Conservation (phyloP, 1,284 basidiomycete species). For the Trametes polyzona region DNA sequence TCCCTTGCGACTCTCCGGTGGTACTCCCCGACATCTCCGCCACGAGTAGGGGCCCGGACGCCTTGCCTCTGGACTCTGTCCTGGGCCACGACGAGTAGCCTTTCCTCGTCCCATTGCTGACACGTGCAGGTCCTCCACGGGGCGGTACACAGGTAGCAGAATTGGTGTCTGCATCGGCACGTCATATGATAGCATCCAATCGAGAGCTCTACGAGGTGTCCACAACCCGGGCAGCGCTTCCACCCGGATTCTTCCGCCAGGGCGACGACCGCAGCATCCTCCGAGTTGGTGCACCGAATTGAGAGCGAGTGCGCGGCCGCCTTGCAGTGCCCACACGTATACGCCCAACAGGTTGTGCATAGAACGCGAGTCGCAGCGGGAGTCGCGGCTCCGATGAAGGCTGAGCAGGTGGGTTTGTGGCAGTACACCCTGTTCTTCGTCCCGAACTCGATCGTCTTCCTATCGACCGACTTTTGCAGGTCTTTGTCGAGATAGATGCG, state of each 20-base stretch:
- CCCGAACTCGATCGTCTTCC: constrained; percentile 41
- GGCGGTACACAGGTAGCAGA: constrained; percentile 52
- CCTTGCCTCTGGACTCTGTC: constrained; percentile 36
- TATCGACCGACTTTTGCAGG: constrained; percentile 32
- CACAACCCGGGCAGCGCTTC: constrained; percentile 48
- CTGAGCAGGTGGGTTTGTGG: constrained; percentile 46
- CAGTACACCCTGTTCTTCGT: constrained; percentile 48
- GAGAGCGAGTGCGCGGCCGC: constrained; percentile 38
- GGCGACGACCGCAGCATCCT: constrained; percentile 44
- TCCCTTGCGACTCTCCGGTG: constrained; percentile 37
- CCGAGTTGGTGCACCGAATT: constrained; percentile 28
- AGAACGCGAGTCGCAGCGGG: constrained; percentile 19
- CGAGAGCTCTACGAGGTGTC: constrained; percentile 40
- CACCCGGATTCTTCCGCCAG: constrained; percentile 47
- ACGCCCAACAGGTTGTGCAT: constrained; percentile 42
- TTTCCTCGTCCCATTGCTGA: constrained; percentile 56
- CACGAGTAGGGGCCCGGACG: constrained; percentile 30
- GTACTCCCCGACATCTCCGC: constrained; percentile 28
- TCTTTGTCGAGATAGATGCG: constrained; percentile 29
- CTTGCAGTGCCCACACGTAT: constrained; percentile 51
- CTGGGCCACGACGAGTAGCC: constrained; percentile 38
- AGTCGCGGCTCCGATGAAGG: constrained; percentile 52
- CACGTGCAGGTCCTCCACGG: constrained; percentile 58
- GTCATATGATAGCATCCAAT: constrained; percentile 46
- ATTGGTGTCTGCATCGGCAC: constrained; percentile 41